These are phyloP conservation scores for Aspergillus pseudoviridinutans DNA, from an alignment of 2,329 filamentous ascomycete genomes.

Conservation along the genomic window DNA sequence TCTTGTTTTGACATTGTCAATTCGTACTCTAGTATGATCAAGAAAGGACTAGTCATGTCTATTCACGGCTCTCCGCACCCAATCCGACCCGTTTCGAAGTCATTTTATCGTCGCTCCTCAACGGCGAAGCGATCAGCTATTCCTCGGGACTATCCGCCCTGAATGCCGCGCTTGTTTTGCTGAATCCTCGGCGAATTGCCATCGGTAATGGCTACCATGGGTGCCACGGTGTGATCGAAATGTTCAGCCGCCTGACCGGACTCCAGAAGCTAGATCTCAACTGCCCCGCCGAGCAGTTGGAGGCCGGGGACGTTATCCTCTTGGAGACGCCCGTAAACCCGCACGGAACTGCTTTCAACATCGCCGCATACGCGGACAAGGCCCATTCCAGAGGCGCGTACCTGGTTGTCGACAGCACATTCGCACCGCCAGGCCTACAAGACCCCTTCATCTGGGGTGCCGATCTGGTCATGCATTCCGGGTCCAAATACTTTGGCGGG, in stretches of 20 bases:
- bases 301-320: constrained; percentile 78
- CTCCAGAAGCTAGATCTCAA: constrained; percentile 69
- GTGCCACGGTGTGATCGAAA: constrained; percentile 75
- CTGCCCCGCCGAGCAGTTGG: constrained; percentile 62
- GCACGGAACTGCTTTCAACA: constrained; percentile 72
- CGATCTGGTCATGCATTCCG: constrained; percentile 86
- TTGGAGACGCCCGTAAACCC: constrained; percentile 94
- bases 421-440: constrained; percentile 83
- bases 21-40: constrained; percentile 14
- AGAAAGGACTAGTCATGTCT: constrained; percentile 58
- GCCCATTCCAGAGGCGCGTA: constrained; percentile 70
- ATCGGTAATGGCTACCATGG: constrained; percentile 89
- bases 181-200: constrained; percentile 78
- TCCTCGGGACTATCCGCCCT: constrained; percentile 81
- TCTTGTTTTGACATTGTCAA: neutral
- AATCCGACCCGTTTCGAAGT: constrained; percentile 83
- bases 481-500: constrained; percentile 94
- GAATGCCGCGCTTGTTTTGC: constrained; percentile 77
- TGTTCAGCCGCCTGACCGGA: constrained; percentile 72
- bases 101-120: constrained; percentile 70
- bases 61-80: constrained; percentile 75
- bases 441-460: constrained; percentile 79
- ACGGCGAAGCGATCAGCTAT: constrained; percentile 67
- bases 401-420: constrained; percentile 84
- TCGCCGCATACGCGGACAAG: constrained; percentile 65